A percentile compares a stretch with the other conserved stretches of the same genome.
phyloP scores from a whole-genome alignment of 805 yeast species.

The Candida piceae region DNA sequence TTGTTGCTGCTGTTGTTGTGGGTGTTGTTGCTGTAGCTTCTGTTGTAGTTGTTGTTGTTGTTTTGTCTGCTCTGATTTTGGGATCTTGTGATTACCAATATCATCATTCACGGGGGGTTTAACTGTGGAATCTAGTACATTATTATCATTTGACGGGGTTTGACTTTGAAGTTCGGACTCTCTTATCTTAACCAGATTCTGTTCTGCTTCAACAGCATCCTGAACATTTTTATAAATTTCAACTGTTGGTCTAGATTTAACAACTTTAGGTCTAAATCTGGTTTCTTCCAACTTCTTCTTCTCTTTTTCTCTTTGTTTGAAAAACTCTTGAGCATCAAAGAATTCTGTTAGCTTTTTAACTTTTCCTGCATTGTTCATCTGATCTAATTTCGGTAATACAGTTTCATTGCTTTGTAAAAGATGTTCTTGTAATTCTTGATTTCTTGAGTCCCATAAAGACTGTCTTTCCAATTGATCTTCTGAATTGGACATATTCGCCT shows the following conservation, averaged over 20 bases:
- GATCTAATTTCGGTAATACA: conserved; percentile 12
- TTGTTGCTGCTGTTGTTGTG: no score
- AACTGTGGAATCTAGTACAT: no score
- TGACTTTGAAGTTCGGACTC: conserved; percentile 4
- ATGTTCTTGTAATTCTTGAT: conserved; percentile 19
- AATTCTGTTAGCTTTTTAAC: conserved; percentile 64
- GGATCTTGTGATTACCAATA: no score
- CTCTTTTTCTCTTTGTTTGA: conserved; percentile 78
- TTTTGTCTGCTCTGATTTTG: no score
- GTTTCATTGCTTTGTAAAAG: conserved; percentile 14
- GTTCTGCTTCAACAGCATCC: conserved; percentile 68
- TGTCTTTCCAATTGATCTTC: conserved; percentile 8
- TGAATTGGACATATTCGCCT: not conserved
- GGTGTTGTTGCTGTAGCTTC: no score
- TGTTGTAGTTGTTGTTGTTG: no score
- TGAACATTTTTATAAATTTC: conserved; percentile 84
- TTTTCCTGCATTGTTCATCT: conserved; percentile 29
- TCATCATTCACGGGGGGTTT: no score
- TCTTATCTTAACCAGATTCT: conserved; percentile 18
- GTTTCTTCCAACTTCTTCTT: conserved; percentile 53
- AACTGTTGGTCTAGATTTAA: conserved; percentile 78
- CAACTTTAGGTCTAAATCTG: conserved; percentile 67
- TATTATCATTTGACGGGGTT: not conserved
- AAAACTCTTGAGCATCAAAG: conserved; percentile 81
- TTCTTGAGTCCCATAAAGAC: conserved; percentile 20